Evolutionary conservation across 2,329 filamentous ascomycete species (phyloP).

Genomic region (Epichloe scottii): DNA sequence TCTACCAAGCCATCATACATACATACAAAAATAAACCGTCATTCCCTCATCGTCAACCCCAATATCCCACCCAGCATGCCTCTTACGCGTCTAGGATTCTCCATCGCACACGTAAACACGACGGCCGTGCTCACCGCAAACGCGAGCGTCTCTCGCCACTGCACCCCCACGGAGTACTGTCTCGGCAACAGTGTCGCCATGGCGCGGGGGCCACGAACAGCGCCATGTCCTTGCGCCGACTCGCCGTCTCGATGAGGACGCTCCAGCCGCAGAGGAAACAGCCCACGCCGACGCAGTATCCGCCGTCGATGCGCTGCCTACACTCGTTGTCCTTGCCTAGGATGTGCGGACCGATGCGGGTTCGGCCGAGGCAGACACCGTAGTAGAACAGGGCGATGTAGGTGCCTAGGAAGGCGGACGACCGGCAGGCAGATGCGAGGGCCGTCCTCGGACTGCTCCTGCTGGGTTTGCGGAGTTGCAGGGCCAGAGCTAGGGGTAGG

Average conservation of each 20-base stretch:
- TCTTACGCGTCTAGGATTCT: constrained; percentile 50
- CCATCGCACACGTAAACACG: constrained; percentile 53
- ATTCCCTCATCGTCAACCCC: constrained; percentile 28
- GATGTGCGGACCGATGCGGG: constrained; percentile 56
- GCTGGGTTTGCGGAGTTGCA: constrained; percentile 40
- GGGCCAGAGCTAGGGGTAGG: constrained; percentile 58
- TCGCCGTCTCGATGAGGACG: constrained; percentile 56
- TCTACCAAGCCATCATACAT: neutral
- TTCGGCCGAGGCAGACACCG: constrained; percentile 66
- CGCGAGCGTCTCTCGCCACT: constrained; percentile 53
- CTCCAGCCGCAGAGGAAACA: constrained; percentile 74
- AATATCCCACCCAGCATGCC: constrained; percentile 56
- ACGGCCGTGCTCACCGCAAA: constrained; percentile 59
- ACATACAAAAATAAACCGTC: neutral
- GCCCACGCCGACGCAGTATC: constrained; percentile 57
- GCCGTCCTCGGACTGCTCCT: constrained; percentile 36
- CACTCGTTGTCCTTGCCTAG: constrained; percentile 38
- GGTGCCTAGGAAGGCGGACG: constrained; percentile 63
- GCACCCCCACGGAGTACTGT: constrained; percentile 47
- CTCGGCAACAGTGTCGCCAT: constrained; percentile 63
- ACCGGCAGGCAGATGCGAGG: constrained; percentile 50
- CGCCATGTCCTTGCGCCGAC: constrained; percentile 59
- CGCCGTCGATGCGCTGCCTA: constrained; percentile 43
- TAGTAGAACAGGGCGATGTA: constrained; percentile 80
- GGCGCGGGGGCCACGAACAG: constrained; percentile 74